A percentile compares a stretch with the other conserved stretches of the same genome.
Evolutionary conservation across 257 asterid species (phyloP).

Genomic region (Ehretia macrophylla): DNA sequence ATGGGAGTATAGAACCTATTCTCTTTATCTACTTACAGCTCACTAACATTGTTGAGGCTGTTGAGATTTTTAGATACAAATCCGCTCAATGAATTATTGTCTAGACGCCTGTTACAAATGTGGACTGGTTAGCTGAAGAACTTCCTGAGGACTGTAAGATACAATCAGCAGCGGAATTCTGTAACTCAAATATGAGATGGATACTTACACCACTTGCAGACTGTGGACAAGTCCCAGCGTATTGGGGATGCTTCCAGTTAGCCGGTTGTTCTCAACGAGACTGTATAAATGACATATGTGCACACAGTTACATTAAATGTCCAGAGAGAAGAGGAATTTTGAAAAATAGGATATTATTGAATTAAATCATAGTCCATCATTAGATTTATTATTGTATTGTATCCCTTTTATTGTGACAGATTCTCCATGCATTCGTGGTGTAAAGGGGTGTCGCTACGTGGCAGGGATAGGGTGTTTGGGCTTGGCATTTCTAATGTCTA

Average conservation of each 20-base stretch:
- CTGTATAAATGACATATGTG: constrained; percentile 38
- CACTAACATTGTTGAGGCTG: constrained; percentile 36
- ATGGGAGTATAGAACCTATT: not conserved
- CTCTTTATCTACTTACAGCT: constrained; percentile 54
- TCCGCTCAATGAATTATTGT: constrained; percentile 56
- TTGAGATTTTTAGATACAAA: no score
- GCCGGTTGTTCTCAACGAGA: constrained; percentile 67
- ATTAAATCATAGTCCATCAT: no score
- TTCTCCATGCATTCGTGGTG: no score
- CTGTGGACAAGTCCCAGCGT: constrained; percentile 50
- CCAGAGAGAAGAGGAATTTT: no score
- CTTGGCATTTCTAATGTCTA: no score
- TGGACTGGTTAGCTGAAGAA: constrained; percentile 10
- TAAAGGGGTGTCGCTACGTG: no score
- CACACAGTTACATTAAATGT: no score
- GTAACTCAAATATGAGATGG: constrained; percentile 11
- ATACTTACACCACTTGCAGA: constrained; percentile 79
- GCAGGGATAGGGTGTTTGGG: no score
- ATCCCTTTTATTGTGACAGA: no score
- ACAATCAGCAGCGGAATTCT: not conserved
- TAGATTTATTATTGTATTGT: no score
- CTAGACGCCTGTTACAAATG: constrained; percentile 57
- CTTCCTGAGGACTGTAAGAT: not conserved
- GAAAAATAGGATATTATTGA: no score
- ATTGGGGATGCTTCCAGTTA: constrained; percentile 65